Evolutionary conservation across 768 basidiomycete genomes (phyloP).

Genomic region (Tremella mesenterica): DNA sequence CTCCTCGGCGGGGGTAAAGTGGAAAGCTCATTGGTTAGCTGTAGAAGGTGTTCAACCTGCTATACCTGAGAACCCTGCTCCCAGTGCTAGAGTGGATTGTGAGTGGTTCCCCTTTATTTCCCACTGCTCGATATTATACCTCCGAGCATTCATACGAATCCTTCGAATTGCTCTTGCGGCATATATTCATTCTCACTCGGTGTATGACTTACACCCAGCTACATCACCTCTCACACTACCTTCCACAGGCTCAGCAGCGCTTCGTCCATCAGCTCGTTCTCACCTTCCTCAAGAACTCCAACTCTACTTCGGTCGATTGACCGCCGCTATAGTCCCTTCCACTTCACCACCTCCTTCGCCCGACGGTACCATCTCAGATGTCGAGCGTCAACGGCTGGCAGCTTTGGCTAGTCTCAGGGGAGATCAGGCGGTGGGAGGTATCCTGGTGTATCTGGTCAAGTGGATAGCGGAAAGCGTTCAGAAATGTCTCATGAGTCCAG

Average conservation of each 20-base stretch:
- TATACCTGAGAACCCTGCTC: constrained; percentile 82
- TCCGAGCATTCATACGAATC: neutral
- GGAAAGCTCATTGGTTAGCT: constrained; percentile 85
- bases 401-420: constrained; percentile 79
- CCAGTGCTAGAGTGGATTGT: constrained; percentile 28
- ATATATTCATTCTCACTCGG: neutral
- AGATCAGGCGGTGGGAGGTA: constrained; percentile 83
- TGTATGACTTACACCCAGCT: neutral
- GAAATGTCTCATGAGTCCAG: constrained; percentile 47
- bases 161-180: neutral
- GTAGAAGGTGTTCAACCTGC: constrained; percentile 96
- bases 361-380: constrained; percentile 48
- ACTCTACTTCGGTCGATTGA: constrained; percentile 86
- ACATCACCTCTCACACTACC: constrained; percentile 3
- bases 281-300: constrained; percentile 89
- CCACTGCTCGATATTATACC: neutral
- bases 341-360: constrained; percentile 7
- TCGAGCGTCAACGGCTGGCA: constrained; percentile 63
- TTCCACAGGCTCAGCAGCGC: constrained; percentile 21
- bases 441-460: constrained; percentile 84
- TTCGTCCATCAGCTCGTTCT: constrained; percentile 74
- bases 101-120: constrained; percentile 6
- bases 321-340: constrained; percentile 57
- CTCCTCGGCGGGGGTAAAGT: constrained; percentile 37
- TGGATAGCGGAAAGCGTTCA: constrained; percentile 90